Base-by-base conservation (phyloP, 129 eudicot genomes). In the Silybum marianum region DNA sequence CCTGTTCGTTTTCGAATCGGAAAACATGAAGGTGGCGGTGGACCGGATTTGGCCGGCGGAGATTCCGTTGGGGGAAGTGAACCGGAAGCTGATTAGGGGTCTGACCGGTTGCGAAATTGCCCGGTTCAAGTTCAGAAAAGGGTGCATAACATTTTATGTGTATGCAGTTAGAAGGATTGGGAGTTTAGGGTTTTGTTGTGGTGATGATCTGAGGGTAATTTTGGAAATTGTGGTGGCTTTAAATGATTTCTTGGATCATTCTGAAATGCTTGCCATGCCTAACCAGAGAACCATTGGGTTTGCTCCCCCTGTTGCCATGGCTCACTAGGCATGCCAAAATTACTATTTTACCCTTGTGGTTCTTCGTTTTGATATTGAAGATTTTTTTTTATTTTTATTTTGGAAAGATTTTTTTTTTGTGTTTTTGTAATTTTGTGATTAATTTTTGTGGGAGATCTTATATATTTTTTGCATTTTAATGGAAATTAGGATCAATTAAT, bases 181-280 rank as follows among this genome's bases (percentile, higher is more conserved):
- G 68, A 74, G 46, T 2, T 16, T 73, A 25, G 93, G 89, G 74
- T 91, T 91, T 60, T 38, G 62, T 9, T 81, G 88, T 73, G 93
- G 89, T 0, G 93, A 89, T 9, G 97, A 91, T 80, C 78, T 91
- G 65, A 86, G 88, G 44, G 24, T 23, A 21, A 80, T 91, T 5
- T 39, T 91, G 80, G 86, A 89, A 48, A 74, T 82, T 10, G 97
- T 91, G 65, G 93, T 86, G 71, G 88, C 87, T n/a, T 80, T 91
- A 9, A 87, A 89, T 23, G 97, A 91, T 89, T 91, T 91, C 82
- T 78, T 91, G 76, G 97, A 91, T 80, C 97, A 91, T 54, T 89
- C 97, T 38, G 88, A 91, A 21, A 89, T 91, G 97, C 91, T 91
- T 32, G 97, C 97, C 14, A 75, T 87, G 93, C 97, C 97, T n/a